Evolutionary conservation across 2,329 filamentous ascomycete species (phyloP), one percentile per base, ranked within the genome.

Genomic region (Elsinoe fawcettii): DNA sequence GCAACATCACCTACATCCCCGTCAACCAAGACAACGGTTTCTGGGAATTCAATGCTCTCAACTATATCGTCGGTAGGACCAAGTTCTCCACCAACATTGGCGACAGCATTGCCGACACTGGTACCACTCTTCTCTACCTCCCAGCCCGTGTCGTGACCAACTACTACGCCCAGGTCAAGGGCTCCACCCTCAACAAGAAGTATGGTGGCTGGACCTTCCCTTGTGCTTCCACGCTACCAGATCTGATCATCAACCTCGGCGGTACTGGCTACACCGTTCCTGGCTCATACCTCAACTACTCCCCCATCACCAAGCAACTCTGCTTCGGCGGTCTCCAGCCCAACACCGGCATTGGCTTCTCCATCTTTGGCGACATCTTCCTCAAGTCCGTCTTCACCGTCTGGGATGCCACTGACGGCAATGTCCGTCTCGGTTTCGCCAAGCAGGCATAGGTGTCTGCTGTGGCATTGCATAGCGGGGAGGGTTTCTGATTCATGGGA

Each of bases 361-460:
- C 77, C 58, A 87, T 91, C 65, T 78, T 89, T 53, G 88, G 88
- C 5, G 86, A 90, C 59, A 77, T 87, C 57, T 88, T 89, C 73
- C 77, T 91, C 63, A 91, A 91, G 79, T 81, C 82, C 56, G 75
- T 86, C 62, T 88, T 86, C 66, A 81, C 86, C 18, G 81, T 87
- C 44, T 88, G 88, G 68, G 84, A 56, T 12, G 20, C 37, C 14
- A 59, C 58, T 16, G 41, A 51, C 14, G 53, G 53, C 5, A 37
- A 43, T 18, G 37, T 56, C 1, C 16, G 54, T n/a, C 51, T 61
- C 9, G 60, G 60, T 3, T 59, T 61, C 20, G 60, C 60, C 18
- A 60, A 69, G 62, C 73, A 75, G 63, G 51, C 41, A 20, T 55
- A 51, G 58, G 32, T 1, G 51, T 47, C 18, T 23, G 39, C 22